phyloP scores from a whole-genome alignment of 495 filamentous ascomycete genomes.

The Xylaria flabelliformis region DNA sequence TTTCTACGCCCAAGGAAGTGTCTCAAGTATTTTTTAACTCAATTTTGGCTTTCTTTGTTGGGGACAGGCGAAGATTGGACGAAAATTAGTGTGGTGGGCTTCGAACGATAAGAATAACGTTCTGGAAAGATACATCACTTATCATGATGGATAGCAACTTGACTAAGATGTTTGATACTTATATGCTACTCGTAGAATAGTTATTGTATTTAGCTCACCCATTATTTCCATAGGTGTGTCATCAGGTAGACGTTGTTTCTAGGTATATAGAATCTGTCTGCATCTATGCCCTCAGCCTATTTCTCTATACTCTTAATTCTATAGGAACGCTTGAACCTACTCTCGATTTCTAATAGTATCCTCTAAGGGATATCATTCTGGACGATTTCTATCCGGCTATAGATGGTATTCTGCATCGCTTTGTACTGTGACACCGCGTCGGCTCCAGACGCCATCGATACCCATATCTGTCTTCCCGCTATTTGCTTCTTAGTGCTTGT shows the following conservation, averaged over 20 bases:
- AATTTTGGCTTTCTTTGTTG: not conserved
- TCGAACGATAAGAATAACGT: not conserved
- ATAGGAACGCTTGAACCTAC: not conserved
- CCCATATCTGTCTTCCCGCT: constrained; percentile 58
- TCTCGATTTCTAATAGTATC: too few species aligned
- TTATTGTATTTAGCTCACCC: not conserved
- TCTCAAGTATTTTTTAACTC: not conserved
- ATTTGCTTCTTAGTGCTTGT: constrained; percentile 28
- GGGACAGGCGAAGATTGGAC: not conserved
- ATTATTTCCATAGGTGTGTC: not conserved
- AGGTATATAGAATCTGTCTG: not conserved
- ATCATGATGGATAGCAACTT: not conserved
- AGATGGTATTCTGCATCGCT: constrained; percentile 48
- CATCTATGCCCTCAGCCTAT: not conserved
- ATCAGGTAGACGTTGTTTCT: not conserved
- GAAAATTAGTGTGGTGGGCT: not conserved
- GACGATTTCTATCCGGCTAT: constrained; percentile 10
- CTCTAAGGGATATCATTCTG: not conserved
- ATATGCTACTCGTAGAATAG: not conserved
- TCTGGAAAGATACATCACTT: not conserved
- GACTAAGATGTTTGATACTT: not conserved
- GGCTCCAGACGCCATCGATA: constrained; percentile 56
- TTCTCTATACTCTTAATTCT: not conserved
- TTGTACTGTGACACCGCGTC: constrained; percentile 46
- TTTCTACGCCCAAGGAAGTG: not conserved